Percentiles rank a stretch among this genome's conserved stretches.
phyloP scores from a whole-genome alignment of 768 basidiomycete species.

The Kwoniella mangroviensis region DNA sequence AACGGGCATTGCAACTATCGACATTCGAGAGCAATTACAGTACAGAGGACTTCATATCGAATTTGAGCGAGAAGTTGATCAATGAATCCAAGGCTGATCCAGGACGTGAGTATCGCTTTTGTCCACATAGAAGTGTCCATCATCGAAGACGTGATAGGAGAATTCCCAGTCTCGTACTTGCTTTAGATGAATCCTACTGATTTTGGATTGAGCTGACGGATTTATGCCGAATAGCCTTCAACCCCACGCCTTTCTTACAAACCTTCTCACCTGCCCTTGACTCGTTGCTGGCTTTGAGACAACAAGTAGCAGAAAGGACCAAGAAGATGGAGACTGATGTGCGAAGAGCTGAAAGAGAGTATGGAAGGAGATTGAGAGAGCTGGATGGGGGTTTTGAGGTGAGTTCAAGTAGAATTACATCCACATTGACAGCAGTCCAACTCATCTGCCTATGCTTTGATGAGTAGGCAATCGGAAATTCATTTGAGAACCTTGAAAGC shows the following conservation, averaged over 20 bases:
- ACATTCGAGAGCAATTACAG: slow-evolving; percentile 63
- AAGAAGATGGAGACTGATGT: slow-evolving; percentile 93
- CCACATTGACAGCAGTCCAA: neutral
- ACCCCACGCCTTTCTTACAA: slow-evolving; percentile 87
- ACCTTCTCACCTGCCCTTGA: slow-evolving; percentile 93
- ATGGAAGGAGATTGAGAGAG: slow-evolving; percentile 91
- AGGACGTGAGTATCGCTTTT: slow-evolving; percentile 68
- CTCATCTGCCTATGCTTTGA: neutral
- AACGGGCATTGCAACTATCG: slow-evolving; percentile 59
- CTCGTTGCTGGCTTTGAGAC: slow-evolving; percentile 79
- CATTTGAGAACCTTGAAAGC: slow-evolving; percentile 86
- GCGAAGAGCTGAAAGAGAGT: slow-evolving; percentile 83
- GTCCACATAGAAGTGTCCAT: no score
- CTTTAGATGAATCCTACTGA: neutral
- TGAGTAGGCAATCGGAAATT: slow-evolving; percentile 77
- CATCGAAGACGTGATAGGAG: neutral
- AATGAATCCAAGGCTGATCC: slow-evolving; percentile 78
- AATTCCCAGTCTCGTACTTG: neutral
- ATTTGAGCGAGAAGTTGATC: slow-evolving; percentile 85
- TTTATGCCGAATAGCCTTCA: slow-evolving; percentile 64
- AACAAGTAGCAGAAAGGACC: slow-evolving; percentile 86
- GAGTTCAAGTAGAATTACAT: slow-evolving; percentile 36
- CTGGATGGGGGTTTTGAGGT: slow-evolving; percentile 94
- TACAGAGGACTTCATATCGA: slow-evolving; percentile 83
- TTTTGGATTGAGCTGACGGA: neutral